phyloP scores from a whole-genome alignment of 352 stramenopile genomes.

The Globisporangium mamillatum region DNA sequence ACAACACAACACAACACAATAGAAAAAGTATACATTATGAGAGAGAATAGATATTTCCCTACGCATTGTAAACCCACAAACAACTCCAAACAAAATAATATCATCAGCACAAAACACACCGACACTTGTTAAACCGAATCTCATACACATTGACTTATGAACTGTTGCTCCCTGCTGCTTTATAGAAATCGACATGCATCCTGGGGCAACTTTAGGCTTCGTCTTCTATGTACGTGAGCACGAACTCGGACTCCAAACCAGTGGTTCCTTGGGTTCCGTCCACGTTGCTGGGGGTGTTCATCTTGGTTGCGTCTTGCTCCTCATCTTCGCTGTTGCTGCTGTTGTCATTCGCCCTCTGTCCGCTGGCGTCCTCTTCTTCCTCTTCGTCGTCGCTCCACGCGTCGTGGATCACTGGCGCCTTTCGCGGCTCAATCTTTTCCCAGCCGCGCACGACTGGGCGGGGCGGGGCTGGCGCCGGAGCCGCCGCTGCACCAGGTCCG shows the following conservation, averaged over 20 bases:
- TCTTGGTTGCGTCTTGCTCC: slow-evolving; percentile 11
- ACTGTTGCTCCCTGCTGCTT: slow-evolving; percentile 5
- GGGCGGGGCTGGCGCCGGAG: slow-evolving; percentile 19
- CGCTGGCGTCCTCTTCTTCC: slow-evolving; percentile 8
- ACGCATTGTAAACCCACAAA: not conserved
- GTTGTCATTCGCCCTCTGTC: slow-evolving; percentile 16
- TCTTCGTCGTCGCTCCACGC: slow-evolving; percentile 79
- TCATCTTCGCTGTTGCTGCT: slow-evolving; percentile 20
- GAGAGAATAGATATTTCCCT: slow-evolving; percentile 10
- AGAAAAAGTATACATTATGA: slow-evolving; percentile 10
- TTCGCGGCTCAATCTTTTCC: slow-evolving; percentile 62
- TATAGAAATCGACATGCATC: not conserved
- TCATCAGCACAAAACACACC: not conserved
- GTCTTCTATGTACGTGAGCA: slow-evolving; percentile 25
- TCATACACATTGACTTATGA: not conserved
- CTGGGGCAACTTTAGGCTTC: slow-evolving; percentile 11
- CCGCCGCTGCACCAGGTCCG: slow-evolving; percentile 14
- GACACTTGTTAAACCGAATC: slow-evolving; percentile 1
- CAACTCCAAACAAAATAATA: not conserved
- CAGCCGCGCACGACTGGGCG: slow-evolving; percentile 43
- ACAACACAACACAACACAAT: slow-evolving; percentile 7
- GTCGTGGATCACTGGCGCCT: slow-evolving; percentile 44
- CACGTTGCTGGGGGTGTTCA: slow-evolving; percentile 16
- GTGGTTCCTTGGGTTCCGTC: slow-evolving; percentile 10
- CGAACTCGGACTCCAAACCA: slow-evolving; percentile 13